Evolutionary conservation across 345 rosid genomes (phyloP), one percentile per base, ranked within the genome.

Genomic region (Camelina laxa): DNA sequence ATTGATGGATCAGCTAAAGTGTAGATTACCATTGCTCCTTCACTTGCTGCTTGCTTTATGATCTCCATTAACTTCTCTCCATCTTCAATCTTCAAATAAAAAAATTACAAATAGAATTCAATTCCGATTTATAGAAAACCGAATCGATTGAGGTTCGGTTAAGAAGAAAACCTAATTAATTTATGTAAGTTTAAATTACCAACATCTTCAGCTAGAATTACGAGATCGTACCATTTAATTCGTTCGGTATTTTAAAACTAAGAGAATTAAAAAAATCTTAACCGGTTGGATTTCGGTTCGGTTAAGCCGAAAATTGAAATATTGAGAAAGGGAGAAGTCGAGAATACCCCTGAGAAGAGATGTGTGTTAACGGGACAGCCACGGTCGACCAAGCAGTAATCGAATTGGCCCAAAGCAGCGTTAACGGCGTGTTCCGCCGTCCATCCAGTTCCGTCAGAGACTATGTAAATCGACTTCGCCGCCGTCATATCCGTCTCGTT

Each of bases 361-460:
- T 94, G 96, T 16, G 96, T 91, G 70, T 87, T 91, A 3, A 94
- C 97, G 27, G 98, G 85, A 73, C 94, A 94, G 22, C 88, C 93
- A 13, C 91, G 91, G 69, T 94, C 97, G 50, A 88, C 97, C 79
- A 94, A 84, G 72, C 97, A 94, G 44, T 86, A 80, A 24, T 91
- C 97, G 75, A 94, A 94, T 79, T 91, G 96, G 1, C 98, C 97
- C 80, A 94, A 75, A 16, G 97, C 96, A 12, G 97, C 97, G 82
- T 56, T 86, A 58, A 93, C 91, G 76, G 93, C 81, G 70, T 89
- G 91, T 78, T 91, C 97, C 70, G 82, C 96, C 80, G 96, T 93
- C 98, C 98, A 93, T 16, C 97, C 96, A 44, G 97, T 93, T 70
- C 97, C 98, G 82, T 93, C 98, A 41, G 98, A 91, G 1, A 89